These are phyloP conservation scores for Lantana camara DNA, from an alignment of 257 asterid genomes.

Conservation along the genomic window DNA sequence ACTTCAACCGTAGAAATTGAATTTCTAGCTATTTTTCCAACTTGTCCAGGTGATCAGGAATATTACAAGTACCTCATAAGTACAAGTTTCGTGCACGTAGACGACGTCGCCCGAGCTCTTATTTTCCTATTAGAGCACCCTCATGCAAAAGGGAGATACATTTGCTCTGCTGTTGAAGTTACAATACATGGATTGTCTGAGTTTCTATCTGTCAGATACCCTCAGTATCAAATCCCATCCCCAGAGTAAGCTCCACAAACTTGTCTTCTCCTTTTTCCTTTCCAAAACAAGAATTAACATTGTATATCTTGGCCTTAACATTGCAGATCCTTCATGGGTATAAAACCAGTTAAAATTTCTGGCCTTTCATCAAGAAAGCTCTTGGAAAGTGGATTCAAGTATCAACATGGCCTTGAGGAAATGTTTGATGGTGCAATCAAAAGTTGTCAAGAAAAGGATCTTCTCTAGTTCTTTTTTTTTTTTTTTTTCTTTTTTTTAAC, in stretches of 20 bases:
- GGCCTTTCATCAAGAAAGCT: slow-evolving; percentile 43
- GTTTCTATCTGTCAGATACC: slow-evolving; percentile 42
- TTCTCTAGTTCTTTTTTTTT: too few relatives aligned
- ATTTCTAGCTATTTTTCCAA: not conserved
- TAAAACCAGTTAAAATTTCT: slow-evolving; percentile 17
- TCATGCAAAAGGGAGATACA: slow-evolving; percentile 44
- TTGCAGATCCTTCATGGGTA: slow-evolving; percentile 33
- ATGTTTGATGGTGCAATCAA: slow-evolving; percentile 48
- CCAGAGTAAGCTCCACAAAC: slow-evolving; percentile 35
- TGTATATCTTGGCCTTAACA: not conserved
- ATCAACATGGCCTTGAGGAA: slow-evolving; percentile 44
- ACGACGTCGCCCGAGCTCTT: slow-evolving; percentile 51
- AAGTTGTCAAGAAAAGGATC: slow-evolving; percentile 42
- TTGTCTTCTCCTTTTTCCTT: too few relatives aligned
- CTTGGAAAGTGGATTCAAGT: slow-evolving; percentile 45
- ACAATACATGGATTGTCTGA: slow-evolving; percentile 31
- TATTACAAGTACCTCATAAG: not conserved
- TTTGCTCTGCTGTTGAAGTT: slow-evolving; percentile 46
- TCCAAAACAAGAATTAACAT: not conserved
- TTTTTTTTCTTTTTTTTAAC: too few relatives aligned
- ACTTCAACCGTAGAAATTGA: not conserved
- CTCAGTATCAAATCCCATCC: slow-evolving; percentile 38
- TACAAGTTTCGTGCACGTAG: slow-evolving; percentile 39
- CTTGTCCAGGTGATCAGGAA: slow-evolving; percentile 40
- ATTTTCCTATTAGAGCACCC: slow-evolving; percentile 44